Conservation (phyloP, 1,284 basidiomycete genomes). For the Irpex rosettiformis region DNA sequence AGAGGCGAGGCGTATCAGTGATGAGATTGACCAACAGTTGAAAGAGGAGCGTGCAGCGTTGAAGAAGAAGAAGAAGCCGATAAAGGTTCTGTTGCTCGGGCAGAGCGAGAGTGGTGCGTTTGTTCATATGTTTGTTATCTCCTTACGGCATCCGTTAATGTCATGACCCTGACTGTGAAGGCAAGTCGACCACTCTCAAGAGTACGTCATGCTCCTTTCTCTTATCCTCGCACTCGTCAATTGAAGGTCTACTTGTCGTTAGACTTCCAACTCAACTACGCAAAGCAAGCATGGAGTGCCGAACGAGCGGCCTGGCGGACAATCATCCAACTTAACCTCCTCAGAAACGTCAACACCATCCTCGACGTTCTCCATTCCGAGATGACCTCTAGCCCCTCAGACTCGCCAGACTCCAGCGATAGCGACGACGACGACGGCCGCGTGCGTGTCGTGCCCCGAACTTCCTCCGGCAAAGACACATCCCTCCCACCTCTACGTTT, state of each 20-base stretch:
- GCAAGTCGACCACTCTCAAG: conserved; percentile 51
- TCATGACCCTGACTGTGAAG: conserved; percentile 22
- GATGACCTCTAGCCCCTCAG: conserved; percentile 30
- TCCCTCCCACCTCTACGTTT: conserved; percentile 40
- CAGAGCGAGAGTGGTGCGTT: conserved; percentile 69
- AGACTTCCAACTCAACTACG: conserved; percentile 74
- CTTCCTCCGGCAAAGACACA: conserved; percentile 20
- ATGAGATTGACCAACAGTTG: conserved; percentile 62
- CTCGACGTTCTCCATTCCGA: conserved; percentile 54
- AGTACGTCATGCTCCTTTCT: conserved; percentile 30
- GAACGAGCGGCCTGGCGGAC: conserved; percentile 69
- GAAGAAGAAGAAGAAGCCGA: conserved; percentile 46
- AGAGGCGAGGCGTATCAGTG: conserved; percentile 52
- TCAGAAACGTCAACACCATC: conserved; percentile 62
- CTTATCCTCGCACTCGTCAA: neutral
- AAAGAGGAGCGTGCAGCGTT: conserved; percentile 43
- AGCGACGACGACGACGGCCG: conserved; percentile 31
- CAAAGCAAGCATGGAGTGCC: conserved; percentile 60
- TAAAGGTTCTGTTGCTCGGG: conserved; percentile 61
- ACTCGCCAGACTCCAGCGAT: conserved; percentile 17
- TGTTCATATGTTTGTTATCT: conserved; percentile 1
- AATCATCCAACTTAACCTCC: conserved; percentile 73
- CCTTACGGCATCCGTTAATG: neutral
- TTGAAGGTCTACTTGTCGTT: neutral
- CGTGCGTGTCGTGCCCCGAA: neutral